Conservation (phyloP, 306 rosid species). For the Cucumis hystrix region DNA sequence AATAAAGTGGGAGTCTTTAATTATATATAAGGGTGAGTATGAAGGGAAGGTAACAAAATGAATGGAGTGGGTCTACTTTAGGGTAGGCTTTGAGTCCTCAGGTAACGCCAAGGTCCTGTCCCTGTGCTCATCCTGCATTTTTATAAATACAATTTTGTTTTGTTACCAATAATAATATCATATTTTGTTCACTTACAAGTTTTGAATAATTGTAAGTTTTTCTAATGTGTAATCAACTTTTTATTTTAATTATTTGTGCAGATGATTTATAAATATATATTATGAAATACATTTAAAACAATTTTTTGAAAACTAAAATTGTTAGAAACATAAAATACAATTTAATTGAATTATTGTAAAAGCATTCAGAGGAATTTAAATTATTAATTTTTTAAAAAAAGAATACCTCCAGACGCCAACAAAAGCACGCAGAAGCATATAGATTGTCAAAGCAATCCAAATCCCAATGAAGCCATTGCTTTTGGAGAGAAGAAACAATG, state of each 20-base stretch:
- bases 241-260: too few relatives aligned
- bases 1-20: background rate
- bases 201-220: too few relatives aligned
- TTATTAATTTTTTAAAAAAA: background rate
- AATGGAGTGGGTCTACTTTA: background rate
- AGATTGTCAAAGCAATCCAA: slow-evolving; percentile 83
- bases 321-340: too few relatives aligned
- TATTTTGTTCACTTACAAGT: too few relatives aligned
- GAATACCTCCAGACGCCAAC: slow-evolving; percentile 86
- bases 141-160: too few relatives aligned
- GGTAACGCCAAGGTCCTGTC: slow-evolving; percentile 91
- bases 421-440: slow-evolving; percentile 71
- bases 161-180: too few relatives aligned
- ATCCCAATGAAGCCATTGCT: slow-evolving; percentile 69
- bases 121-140: slow-evolving; percentile 83
- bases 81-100: slow-evolving; percentile 19
- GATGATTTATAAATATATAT: too few relatives aligned
- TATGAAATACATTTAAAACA: too few relatives aligned
- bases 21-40: background rate
- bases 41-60: background rate
- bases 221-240: too few relatives aligned
- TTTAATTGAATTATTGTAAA: too few relatives aligned
- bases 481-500: slow-evolving; percentile 47
- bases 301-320: too few relatives aligned
- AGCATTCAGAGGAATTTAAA: too few relatives aligned